Base-by-base conservation (phyloP, 2,329 filamentous ascomycete species). In the Hymenoscyphus linearis region DNA sequence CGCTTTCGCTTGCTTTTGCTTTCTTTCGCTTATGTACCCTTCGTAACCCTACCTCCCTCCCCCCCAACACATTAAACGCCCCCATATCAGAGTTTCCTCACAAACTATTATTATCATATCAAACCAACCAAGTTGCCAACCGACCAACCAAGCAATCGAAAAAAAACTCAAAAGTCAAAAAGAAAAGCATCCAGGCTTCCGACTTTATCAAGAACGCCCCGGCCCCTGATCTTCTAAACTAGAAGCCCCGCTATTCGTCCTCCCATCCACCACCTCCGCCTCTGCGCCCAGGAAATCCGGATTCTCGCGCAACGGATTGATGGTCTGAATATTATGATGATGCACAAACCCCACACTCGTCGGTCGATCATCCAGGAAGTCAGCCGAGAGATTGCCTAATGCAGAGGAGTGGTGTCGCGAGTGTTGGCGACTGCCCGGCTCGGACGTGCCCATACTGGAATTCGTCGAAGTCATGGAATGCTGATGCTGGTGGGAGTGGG, bases 261-360 rank as follows among this genome's bases (percentile, higher is more conserved):
- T 44, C 18, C 62, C 79, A 57, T 82, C 77, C 2, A 87, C 78
- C 16, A 87, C 74, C 71, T 87, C 84, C 1, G 84, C 84, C 6
- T 81, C 76, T 64, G 78, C 80, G 22, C 80, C 82, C 2, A 84
- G 70, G 26, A 83, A 74, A 63, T 83, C 77, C 10, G 78, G 73
- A 40, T 75, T 72, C 25, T 76, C 74, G 12, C 75, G 75, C 4
- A 79, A 80, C 6, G 16, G 16, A 58, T 85, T 82, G 22, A 85
- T 76, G 31, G 79, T 78, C 67, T 75, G 83, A 62, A 85, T 80
- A 61, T 76, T 83, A 60, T 85, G 83, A 36, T 85, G 82, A 61
- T 80, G 76, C 25, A 87, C 85, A 59, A 78, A 78, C 22, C 85
- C 84, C 59, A 81, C 80, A 60, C 78, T 85, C 1, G 81, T 79